These are phyloP conservation scores for Pythium chondricola DNA, from an alignment of 352 stramenopile genomes.

Conservation along the genomic window DNA sequence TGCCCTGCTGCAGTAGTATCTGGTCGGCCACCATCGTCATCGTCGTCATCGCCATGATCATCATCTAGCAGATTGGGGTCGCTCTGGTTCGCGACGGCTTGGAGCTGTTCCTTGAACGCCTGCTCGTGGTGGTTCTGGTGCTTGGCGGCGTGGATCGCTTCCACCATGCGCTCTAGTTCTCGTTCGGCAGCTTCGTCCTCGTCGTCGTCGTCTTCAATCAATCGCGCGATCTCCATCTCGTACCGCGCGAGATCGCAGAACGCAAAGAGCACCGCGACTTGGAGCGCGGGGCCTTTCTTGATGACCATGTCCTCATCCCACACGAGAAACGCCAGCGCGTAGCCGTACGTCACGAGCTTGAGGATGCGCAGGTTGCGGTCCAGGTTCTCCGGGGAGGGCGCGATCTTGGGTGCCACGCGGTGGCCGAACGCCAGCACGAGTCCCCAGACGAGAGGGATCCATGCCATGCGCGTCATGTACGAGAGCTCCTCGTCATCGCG, in stretches of 20 bases:
- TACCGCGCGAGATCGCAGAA: conserved; percentile 64
- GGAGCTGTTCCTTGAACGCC: conserved; percentile 17
- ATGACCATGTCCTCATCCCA: conserved; percentile 66
- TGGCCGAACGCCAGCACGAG: conserved; percentile 50
- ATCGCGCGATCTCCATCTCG: conserved; percentile 61
- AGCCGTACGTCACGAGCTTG: conserved; percentile 68
- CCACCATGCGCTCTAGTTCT: conserved; percentile 6
- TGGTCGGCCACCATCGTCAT: too few relatives aligned
- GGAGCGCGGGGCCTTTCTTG: conserved; percentile 60
- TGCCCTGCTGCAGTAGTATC: too few relatives aligned
- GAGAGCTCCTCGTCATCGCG: conserved; percentile 66
- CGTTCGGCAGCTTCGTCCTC: conserved; percentile 13
- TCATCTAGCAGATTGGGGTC: background rate
- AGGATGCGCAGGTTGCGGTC: conserved; percentile 56
- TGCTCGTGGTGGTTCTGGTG: conserved; percentile 3
- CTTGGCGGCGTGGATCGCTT: conserved; percentile 2
- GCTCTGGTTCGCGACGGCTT: conserved; percentile 3
- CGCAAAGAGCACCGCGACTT: conserved; percentile 65
- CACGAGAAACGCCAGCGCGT: conserved; percentile 52
- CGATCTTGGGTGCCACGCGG: conserved; percentile 28
- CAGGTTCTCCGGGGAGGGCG: conserved; percentile 51
- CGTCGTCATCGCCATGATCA: conserved; percentile 2
- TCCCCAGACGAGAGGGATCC: conserved; percentile 40
- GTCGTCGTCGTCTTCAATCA: conserved; percentile 61
- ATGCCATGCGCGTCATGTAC: conserved; percentile 59